Evolutionary conservation across 495 filamentous ascomycete genomes (phyloP), one percentile per base, ranked within the genome.

Genomic region (Thozetella sp.): DNA sequence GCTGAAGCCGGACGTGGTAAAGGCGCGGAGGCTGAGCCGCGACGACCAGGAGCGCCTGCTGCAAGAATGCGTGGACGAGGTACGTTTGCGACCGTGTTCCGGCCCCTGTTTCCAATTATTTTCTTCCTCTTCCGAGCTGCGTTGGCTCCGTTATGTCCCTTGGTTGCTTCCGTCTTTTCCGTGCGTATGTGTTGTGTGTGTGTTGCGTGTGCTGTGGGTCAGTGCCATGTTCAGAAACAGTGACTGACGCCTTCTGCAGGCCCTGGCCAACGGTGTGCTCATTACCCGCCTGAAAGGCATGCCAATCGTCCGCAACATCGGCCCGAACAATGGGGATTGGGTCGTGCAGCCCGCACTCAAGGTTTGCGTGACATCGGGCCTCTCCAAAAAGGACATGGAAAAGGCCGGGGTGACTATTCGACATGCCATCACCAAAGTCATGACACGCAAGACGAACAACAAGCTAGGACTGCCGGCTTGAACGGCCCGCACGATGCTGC

Each of bases 61-160:
- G 61, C 89, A 96, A 69, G 95, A 99, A 70, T 83, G 90, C 61
- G 91, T 96, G 13, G 95, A 99, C 63, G 95, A 99, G 88, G 93
- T 96, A 80, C 55, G 81, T 69, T 55, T 4, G 11, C 30, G 15
- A 37, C n/a, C n/a, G n/a, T n/a, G n/a, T n/a, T n/a, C n/a, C n/a
- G n/a, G n/a, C n/a, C n/a, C n/a, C n/a, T n/a, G n/a, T n/a, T 51
- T 57, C 48, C 3, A 6, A 22, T 10, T 54, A 13, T 19, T 2
- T 10, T 9, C n/a, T 37, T 19, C 19, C 24, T 15, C 4, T 22
- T n/a, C 26, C 10, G n/a, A n/a, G n/a, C n/a, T n/a, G n/a, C 12
- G 15, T 30, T 30, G 23, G 4, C 24, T 24, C 50, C 22, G 20
- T 30, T 30, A 19, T 40, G 2, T n/a, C 26, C 17, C 19, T 61